Evolutionary conservation across 2,329 filamentous ascomycete species (phyloP).

Genomic region (Colletotrichum sp.): DNA sequence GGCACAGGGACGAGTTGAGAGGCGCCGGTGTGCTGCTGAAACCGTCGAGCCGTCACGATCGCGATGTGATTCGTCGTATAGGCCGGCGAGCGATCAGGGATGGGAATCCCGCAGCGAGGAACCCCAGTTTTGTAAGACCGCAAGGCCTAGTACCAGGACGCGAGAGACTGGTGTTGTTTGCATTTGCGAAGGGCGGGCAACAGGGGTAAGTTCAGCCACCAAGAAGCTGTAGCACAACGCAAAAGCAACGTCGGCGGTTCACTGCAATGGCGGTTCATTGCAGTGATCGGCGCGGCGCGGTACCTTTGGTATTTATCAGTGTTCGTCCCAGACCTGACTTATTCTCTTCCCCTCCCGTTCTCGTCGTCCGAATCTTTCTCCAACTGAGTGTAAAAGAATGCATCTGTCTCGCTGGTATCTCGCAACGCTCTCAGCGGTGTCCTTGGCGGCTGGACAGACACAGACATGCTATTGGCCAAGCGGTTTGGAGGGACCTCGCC

Average conservation of each 20-base stretch:
- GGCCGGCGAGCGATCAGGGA: background rate
- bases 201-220: background rate
- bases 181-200: background rate
- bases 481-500: background rate
- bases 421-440: background rate
- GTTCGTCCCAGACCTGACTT: background rate
- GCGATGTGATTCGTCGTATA: background rate
- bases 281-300: background rate
- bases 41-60: background rate
- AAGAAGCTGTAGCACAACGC: background rate
- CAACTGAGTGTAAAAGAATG: background rate
- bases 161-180: background rate
- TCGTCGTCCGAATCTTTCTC: background rate
- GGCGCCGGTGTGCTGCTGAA: background rate
- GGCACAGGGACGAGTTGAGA: background rate
- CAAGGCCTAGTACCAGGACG: background rate
- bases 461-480: constrained; percentile 12
- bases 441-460: background rate
- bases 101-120: background rate
- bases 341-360: background rate
- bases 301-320: background rate
- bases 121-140: background rate
- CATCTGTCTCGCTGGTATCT: background rate
- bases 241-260: background rate
- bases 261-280: background rate